Evolutionary conservation across 495 filamentous ascomycete genomes (phyloP).

Genomic region (Hypoxylon fragiforme): DNA sequence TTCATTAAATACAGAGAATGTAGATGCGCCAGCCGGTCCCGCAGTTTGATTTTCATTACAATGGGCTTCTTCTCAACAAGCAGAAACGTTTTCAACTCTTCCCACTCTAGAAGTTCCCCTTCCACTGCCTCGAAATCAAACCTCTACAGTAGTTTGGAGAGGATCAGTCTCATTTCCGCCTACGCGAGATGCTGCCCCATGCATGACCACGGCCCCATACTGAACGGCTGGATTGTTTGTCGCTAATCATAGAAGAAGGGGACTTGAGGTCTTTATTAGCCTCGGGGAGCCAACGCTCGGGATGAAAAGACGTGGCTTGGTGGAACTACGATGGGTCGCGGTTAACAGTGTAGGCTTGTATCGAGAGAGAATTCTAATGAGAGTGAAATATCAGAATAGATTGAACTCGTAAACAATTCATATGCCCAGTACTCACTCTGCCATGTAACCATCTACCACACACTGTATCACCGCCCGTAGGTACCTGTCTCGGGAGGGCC

Average conservation of each 20-base stretch:
- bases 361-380: conserved; percentile 36
- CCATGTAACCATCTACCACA: conserved; percentile 18
- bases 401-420: too few relatives aligned
- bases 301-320: conserved; percentile 24
- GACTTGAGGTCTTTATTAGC: conserved; percentile 19
- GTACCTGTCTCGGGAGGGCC: conserved; percentile 38
- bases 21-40: too few relatives aligned
- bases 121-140: conserved; percentile 53
- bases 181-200: conserved; percentile 52
- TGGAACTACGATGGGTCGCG: conserved; percentile 24
- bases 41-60: conserved; percentile 10
- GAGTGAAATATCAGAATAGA: too few relatives aligned
- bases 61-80: conserved; percentile 37
- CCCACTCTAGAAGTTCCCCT: conserved; percentile 41
- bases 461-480: conserved; percentile 37
- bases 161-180: conserved; percentile 55
- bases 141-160: conserved; percentile 55
- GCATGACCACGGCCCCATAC: conserved; percentile 43
- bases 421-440: neutral
- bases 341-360: conserved; percentile 38
- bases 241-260: conserved; percentile 34
- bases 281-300: conserved; percentile 53
- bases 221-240: conserved; percentile 43
- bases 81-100: conserved; percentile 45
- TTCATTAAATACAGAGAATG: too few relatives aligned